Base-by-base conservation (phyloP, 2,329 filamentous ascomycete species). In the Fusarium sp. region DNA sequence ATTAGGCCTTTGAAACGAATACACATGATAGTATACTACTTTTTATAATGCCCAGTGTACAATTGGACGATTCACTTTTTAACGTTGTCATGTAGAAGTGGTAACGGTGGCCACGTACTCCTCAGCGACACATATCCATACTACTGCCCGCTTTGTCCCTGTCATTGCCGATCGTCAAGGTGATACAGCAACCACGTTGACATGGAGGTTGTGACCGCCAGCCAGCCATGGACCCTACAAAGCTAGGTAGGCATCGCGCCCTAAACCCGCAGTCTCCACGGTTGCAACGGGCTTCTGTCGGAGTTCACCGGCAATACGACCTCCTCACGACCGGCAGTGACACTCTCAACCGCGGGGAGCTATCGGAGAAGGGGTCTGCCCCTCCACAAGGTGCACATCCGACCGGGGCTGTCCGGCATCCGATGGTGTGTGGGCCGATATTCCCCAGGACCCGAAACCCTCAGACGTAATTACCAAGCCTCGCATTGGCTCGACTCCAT, bases 331-430 rank as follows among this genome's bases (percentile, higher is more conserved):
- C 27, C 48, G 48, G 48, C 6, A 30, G 48, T 32, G 13, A 37
- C 54, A 18, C n/a, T 16, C 32, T 23, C 35, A 25, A 11, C 23
- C 56, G 34, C 56, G 56, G 56, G 56, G 56, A 58, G 30, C 20
- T 58, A 58, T 60, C 68, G 68, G 71, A 56, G 67, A 72, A 62
- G 50, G 72, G 65, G 61, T 50, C 59, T 20, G 14, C 54, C 23
- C 25, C 25, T 25, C 62, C 54, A 58, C 54, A 30, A 27, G 16
- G 60, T 48, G n/a, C 23, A 35, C 50, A 66, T 69, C 71, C 68
- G 72, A 74, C 39, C 30, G 27, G 50, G 43, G 23, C 27, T 58
- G n/a, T 50, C 72, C 72, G 72, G 56, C 58, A 72, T 59, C 72
- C 72, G 72, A 74, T 63, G 30, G 37, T 16, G 27, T 34, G 64